Evolutionary conservation across 495 filamentous ascomycete species (phyloP).

Genomic region (Aspergillus diversus): DNA sequence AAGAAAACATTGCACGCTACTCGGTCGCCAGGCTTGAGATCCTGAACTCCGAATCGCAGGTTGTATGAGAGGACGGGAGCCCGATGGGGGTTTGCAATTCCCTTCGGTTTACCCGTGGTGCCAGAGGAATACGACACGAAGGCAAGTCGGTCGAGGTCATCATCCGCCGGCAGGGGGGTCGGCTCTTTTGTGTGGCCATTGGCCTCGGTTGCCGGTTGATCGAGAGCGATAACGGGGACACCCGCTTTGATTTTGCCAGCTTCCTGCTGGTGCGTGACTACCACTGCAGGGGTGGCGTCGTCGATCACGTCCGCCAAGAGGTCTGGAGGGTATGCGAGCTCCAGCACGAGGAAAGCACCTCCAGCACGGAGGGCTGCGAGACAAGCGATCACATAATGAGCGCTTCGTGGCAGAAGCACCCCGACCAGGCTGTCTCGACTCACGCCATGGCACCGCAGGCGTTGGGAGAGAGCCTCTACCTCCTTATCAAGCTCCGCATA

Average conservation of each 20-base stretch:
- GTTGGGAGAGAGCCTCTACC: conserved; percentile 55
- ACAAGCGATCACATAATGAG: conserved; percentile 71
- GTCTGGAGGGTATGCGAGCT: conserved; percentile 68
- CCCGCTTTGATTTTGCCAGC: conserved; percentile 58
- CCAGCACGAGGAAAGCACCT: conserved; percentile 71
- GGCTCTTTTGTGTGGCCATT: conserved; percentile 43
- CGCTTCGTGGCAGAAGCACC: conserved; percentile 66
- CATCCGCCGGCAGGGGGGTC: conserved; percentile 51
- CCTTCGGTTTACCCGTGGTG: conserved; percentile 70
- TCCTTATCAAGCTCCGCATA: conserved; percentile 64
- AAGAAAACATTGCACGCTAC: conserved; percentile 78
- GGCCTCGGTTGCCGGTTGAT: conserved; percentile 43
- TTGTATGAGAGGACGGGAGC: conserved; percentile 68
- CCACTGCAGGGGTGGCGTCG: conserved; percentile 63
- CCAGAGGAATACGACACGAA: conserved; percentile 71
- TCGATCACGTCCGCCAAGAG: conserved; percentile 68
- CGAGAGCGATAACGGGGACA: conserved; percentile 59
- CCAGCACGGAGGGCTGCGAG: conserved; percentile 67
- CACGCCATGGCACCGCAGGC: conserved; percentile 61
- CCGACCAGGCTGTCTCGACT: conserved; percentile 65
- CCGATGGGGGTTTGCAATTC: conserved; percentile 69
- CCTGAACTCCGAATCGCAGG: conserved; percentile 62
- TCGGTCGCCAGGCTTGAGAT: conserved; percentile 64
- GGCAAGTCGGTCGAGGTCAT: conserved; percentile 65
- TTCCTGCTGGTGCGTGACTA: conserved; percentile 61